These are phyloP conservation scores for Cytospora piceicola DNA, from an alignment of 2,329 filamentous ascomycete species.

Conservation along the genomic window DNA sequence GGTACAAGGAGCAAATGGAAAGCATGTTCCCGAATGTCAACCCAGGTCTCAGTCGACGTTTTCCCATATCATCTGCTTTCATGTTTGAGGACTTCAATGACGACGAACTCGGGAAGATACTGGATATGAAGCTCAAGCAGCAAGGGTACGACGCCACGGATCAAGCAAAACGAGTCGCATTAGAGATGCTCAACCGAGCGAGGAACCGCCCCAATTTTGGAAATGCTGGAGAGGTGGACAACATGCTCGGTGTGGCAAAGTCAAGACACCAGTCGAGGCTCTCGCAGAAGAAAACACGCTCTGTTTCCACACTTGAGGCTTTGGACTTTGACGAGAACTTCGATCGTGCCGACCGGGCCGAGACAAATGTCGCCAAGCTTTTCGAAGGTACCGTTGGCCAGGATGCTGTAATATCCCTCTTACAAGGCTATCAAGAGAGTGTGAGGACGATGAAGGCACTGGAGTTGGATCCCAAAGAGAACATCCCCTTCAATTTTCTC, in stretches of 20 bases:
- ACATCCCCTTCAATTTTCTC: constrained; percentile 69
- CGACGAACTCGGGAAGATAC: constrained; percentile 59
- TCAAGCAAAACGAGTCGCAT: constrained; percentile 55
- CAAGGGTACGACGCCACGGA: constrained; percentile 57
- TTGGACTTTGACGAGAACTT: constrained; percentile 64
- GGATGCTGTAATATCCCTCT: constrained; percentile 55
- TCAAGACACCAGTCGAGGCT: constrained; percentile 39
- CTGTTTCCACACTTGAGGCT: constrained; percentile 38
- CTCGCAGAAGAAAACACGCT: constrained; percentile 32
- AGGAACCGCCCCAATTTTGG: constrained; percentile 70
- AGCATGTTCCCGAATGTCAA: constrained; percentile 76
- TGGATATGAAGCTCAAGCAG: constrained; percentile 65
- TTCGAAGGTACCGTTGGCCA: constrained; percentile 65
- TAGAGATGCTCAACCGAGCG: constrained; percentile 63
- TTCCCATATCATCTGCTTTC: constrained; percentile 67
- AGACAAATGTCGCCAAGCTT: constrained; percentile 54
- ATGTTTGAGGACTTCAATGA: constrained; percentile 70
- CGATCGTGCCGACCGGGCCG: constrained; percentile 52
- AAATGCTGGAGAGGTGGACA: constrained; percentile 76
- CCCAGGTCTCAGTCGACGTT: constrained; percentile 68
- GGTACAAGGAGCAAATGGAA: constrained; percentile 71
- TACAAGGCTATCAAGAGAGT: constrained; percentile 59
- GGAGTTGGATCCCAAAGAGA: constrained; percentile 58
- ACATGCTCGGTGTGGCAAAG: constrained; percentile 64
- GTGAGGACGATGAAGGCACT: constrained; percentile 55